Conservation (phyloP, 2,329 filamentous ascomycete species). For the Xylariaceae sp. region DNA sequence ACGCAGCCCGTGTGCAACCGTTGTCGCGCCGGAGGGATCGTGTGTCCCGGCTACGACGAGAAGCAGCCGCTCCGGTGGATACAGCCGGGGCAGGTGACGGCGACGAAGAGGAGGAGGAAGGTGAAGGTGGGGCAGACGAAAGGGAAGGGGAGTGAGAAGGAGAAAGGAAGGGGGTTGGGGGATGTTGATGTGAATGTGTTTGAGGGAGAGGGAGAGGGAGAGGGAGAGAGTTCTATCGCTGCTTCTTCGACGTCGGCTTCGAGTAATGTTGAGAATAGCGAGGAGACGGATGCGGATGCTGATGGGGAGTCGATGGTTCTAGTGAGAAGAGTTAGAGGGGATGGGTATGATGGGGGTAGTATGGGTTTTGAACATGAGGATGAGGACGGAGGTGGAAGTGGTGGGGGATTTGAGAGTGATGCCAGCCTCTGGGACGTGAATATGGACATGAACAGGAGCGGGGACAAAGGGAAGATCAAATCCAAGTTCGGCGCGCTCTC, state of each 20-base stretch:
- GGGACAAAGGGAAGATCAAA: not conserved
- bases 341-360: too few species aligned
- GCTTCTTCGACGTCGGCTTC: too few species aligned
- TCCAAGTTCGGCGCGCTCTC: not conserved
- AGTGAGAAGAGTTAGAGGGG: too few species aligned
- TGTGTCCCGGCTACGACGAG: constrained; percentile 37
- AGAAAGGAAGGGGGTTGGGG: too few species aligned
- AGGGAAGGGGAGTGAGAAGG: too few species aligned
- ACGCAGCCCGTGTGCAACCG: constrained; percentile 33
- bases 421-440: not conserved
- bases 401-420: not conserved
- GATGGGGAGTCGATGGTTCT: not conserved
- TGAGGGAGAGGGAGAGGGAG: too few species aligned
- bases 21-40: constrained; percentile 30
- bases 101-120: constrained; percentile 18
- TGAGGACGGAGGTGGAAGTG: too few species aligned
- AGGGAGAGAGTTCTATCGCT: too few species aligned
- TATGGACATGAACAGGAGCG: not conserved
- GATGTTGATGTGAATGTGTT: too few species aligned
- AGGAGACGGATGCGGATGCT: not conserved
- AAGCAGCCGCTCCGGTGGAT: constrained; percentile 36
- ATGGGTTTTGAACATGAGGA: too few species aligned
- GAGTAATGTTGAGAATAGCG: too few species aligned
- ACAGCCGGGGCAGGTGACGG: constrained; percentile 33
- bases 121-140: too few species aligned